phyloP scores from a whole-genome alignment of 148 eudicot genomes.

The Arctostaphylos glauca region DNA sequence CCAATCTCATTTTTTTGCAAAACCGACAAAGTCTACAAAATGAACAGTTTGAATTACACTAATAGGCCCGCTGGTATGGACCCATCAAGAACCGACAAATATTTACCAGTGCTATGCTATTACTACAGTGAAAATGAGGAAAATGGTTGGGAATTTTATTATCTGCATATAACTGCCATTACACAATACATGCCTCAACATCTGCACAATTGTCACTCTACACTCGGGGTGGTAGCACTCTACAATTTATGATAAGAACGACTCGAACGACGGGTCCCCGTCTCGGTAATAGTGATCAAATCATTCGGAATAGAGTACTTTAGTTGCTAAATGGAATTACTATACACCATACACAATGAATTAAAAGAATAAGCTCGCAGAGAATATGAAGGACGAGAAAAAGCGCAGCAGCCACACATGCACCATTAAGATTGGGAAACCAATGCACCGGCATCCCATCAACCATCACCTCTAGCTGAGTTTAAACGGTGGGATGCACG shows the following conservation, averaged over 20 bases:
- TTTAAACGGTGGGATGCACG: neutral
- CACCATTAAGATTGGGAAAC: neutral
- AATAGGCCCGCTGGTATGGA: no score
- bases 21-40: no score
- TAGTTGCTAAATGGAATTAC: neutral
- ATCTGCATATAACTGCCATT: neutral
- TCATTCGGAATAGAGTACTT: no score
- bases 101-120: no score
- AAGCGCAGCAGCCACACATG: neutral
- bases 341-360: neutral
- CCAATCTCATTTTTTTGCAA: no score
- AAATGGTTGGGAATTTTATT: neutral
- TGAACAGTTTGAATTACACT: no score
- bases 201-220: neutral
- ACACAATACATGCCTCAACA: neutral
- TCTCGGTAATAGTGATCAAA: no score
- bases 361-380: slow-evolving; percentile 1
- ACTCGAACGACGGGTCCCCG: no score
- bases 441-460: neutral
- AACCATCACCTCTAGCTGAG: neutral
- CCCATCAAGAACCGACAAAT: no score
- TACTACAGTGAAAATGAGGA: neutral
- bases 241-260: neutral
- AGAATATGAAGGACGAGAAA: neutral
- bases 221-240: neutral